Base-by-base conservation (phyloP, 257 asterid species). In the Lantana camara region DNA sequence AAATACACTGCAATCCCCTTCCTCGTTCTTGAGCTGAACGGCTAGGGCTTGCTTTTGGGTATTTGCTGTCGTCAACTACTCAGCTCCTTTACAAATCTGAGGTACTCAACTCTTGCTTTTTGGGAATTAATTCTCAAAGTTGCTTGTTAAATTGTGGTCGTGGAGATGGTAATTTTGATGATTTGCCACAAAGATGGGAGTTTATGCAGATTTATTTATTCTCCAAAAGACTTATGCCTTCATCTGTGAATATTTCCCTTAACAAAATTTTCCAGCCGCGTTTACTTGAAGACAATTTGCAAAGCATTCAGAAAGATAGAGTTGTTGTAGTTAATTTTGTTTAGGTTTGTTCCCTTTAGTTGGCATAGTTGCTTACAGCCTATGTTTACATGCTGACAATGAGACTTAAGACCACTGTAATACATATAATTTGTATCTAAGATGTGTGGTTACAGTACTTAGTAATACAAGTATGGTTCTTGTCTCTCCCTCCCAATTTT, bases 221-320 rank as follows among this genome's bases (percentile, higher is more conserved):
- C 44, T 82, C 97, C 0, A 97, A 93, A 66, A 80, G 97, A 49
- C 80, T 93, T 90, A 90, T 61, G 99, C 99, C 75, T 90, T 93
- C 82, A 73, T 93, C 5, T 90, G 97, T n/a, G 95, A 97, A 93
- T 75, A 81, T 90, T 38, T 64, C 77, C 74, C 73, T 93, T 16
- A 90, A 90, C 76, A 29, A 51, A 35, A 27, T 84, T 66, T 93
- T 93, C 78, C 97, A 93, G 84, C 92, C 99, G 45, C 90, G 97
- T 96, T 70, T 93, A 81, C 81, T 90, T 30, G 96, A 92, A 57
- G 96, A 79, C 63, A 90, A 93, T 83, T 64, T 85, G 12, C 77
- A 68, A 72, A 93, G 85, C 58, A 68, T 90, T 40, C 68, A 71
- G 70, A 76, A 77, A 55, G 93, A 81, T 44, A 84, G 81, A 68